Conservation (phyloP, 2,329 filamentous ascomycete genomes). For the Penicillium nordicum region DNA sequence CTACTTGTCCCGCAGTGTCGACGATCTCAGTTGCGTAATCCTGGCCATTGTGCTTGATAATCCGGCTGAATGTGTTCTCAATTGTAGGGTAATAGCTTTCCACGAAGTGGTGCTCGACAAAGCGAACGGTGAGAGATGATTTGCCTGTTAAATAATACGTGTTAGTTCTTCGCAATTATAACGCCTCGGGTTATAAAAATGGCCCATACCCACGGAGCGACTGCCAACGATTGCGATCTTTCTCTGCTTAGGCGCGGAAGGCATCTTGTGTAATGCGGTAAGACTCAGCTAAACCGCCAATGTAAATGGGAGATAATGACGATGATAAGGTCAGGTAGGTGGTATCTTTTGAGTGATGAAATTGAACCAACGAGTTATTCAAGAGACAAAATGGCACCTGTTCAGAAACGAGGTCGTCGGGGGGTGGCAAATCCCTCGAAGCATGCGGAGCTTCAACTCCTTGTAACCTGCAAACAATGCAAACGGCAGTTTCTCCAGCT, state of each 20-base stretch:
- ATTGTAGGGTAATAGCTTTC: conserved; percentile 99
- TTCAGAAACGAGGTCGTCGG: conserved; percentile 5
- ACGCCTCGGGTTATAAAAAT: neutral
- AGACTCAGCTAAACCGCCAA: neutral
- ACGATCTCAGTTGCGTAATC: conserved; percentile 97
- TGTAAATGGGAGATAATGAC: neutral
- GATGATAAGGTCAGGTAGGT: neutral
- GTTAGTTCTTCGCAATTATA: conserved; percentile 1
- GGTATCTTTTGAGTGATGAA: neutral
- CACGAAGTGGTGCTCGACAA: conserved; percentile 96
- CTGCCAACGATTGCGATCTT: conserved; percentile 96
- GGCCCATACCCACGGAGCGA: conserved; percentile 73
- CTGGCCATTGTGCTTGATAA: conserved; percentile 87
- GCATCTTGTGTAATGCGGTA: conserved; percentile 49
- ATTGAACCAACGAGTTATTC: neutral
- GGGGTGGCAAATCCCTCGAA: conserved; percentile 26
- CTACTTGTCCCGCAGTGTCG: conserved; percentile 90
- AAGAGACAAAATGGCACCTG: conserved; percentile 3
- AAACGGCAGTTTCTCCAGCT: conserved; percentile 18
- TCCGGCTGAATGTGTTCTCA: conserved; percentile 97
- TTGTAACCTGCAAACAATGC: conserved; percentile 23
- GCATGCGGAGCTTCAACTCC: conserved; percentile 19
- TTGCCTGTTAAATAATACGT: conserved; percentile 65
- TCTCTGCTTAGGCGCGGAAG: conserved; percentile 74
- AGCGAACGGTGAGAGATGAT: conserved; percentile 93